Evolutionary conservation across 2,329 filamentous ascomycete genomes (phyloP), one percentile per base, ranked within the genome.

Genomic region (Nothopassalora personata): DNA sequence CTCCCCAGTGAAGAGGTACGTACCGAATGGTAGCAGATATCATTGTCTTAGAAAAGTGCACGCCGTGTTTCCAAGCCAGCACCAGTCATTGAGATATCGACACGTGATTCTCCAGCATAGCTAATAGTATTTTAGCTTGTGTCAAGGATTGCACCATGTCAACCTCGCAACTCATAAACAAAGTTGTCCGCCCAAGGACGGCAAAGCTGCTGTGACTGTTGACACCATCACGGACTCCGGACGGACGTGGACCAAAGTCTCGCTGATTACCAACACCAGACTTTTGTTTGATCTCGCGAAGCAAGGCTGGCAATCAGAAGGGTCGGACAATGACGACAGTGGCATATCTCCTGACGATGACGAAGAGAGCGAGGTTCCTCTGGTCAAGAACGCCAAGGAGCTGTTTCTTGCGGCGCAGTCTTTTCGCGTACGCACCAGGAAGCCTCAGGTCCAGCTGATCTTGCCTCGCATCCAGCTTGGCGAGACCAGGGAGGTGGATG

Each of bases 201-300:
- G 60, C 28, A 73, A 67, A 62, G 68, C 60, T 31, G 64, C 61
- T 13, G 68, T 70, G 1, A 74, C 83, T 54, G 84, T 88, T 4
- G 86, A 90, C 72, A 81, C 88, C 49, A 81, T 89, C 28, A 80
- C 83, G 1, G 77, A 83, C 57, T 80, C 83, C 69, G 86, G 86
- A 10, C 73, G 79, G 58, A 80, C 85, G 66, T 90, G 86, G 87
- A 80, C 86, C 56, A 88, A 88, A 70, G 81, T 89, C 1, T 87
- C 84, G 5, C 86, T 85, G 4, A 75, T 87, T 27, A 86, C 83
- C 0, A 82, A 87, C 63, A 83, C 80, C 59, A 78, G 86, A 54
- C 74, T 90, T 31, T 72, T 88, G 18, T 86, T 86, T 68, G 86
- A 89, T 65, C 79, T 89, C 63, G 86, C 87, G 3, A 87, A 88